Evolutionary conservation across 169 alveolate genomes (phyloP), one percentile per base, ranked within the genome.

Genomic region (Plasmodium coatneyi): DNA sequence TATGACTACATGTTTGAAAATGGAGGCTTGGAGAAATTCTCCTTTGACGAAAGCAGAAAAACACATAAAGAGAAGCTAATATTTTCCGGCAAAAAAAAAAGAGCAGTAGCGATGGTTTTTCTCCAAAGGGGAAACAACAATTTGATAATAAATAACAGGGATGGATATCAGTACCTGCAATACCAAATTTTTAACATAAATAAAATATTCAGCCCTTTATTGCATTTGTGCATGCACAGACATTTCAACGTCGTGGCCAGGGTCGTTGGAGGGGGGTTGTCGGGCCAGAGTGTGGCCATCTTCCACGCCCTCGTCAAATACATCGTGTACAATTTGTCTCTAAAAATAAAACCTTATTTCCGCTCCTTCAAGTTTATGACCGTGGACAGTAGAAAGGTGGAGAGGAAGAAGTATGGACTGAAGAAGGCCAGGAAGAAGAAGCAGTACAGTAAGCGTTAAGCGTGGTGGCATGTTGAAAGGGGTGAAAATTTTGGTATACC

Each of bases 211-310:
- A 96, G 96, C 74, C 97, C 97, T 0, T 36, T 96, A 52, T 81
- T 94, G 34, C 81, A 81, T 80, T 84, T 96, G 39, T 83, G 94
- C 56, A 78, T 92, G 82, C 76, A 96, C 54, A 96, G 92, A 43
- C 79, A 93, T 92, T 96, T 96, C 80, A 95, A 96, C 80, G 87
- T 96, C 5, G 95, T 96, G n/a, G 96, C 97, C 49, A 82, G 19
- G 43, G 96, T 92, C 32, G 80, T 82, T 14, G 97, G 97, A 14
- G 97, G 97, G 12, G 97, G 97, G 1, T 92, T 95, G 22, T 72
- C 97, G 0, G 97, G 97, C 0, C 97, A 96, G 66, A 71, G 96
- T 32, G 97, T 93, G n/a, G 97, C 97, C 22, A 96, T 96, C 25
- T 84, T 95, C 66, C 97, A 96, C 86, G 97, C 97, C 39, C 92